A percentile compares a stretch with the other conserved stretches of the same genome.
These are phyloP conservation scores for Trametes meyenii DNA, from an alignment of 768 basidiomycete genomes.

Conservation along the genomic window DNA sequence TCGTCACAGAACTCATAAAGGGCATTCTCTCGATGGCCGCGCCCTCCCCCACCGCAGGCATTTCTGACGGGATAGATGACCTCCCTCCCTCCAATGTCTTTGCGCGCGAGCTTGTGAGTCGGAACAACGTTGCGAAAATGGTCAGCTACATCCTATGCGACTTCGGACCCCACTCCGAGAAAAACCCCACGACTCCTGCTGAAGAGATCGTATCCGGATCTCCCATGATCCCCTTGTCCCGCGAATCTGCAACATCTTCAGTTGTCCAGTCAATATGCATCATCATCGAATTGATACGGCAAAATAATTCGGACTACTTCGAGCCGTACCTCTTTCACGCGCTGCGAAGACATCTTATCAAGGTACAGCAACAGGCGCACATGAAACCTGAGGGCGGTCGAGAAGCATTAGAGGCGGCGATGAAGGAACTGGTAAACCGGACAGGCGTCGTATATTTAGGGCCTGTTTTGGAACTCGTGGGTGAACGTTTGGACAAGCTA, in stretches of 20 bases:
- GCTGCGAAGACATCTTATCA: conserved; percentile 86
- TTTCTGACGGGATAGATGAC: conserved; percentile 69
- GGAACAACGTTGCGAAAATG: conserved; percentile 69
- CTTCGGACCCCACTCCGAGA: conserved; percentile 40
- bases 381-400: conserved; percentile 58
- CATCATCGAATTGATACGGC: conserved; percentile 91
- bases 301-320: conserved; percentile 98
- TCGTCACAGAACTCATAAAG: conserved; percentile 90
- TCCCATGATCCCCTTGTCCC: conserved; percentile 4
- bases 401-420: conserved; percentile 68
- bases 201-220: not conserved
- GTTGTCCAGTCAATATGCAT: conserved; percentile 86
- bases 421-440: conserved; percentile 79
- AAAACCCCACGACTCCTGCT: conserved; percentile 23
- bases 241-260: conserved; percentile 68
- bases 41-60: conserved; percentile 76
- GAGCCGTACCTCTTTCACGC: conserved; percentile 98
- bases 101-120: conserved; percentile 82
- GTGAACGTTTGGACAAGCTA: conserved; percentile 66
- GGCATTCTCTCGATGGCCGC: conserved; percentile 94
- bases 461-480: conserved; percentile 73
- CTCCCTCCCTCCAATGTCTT: conserved; percentile 83
- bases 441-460: conserved; percentile 94
- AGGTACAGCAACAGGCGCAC: conserved; percentile 72
- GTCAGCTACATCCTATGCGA: conserved; percentile 77